Evolutionary conservation across 176 grass and related monocot genomes (phyloP).

Genomic region (Oropetium thomaeum): DNA sequence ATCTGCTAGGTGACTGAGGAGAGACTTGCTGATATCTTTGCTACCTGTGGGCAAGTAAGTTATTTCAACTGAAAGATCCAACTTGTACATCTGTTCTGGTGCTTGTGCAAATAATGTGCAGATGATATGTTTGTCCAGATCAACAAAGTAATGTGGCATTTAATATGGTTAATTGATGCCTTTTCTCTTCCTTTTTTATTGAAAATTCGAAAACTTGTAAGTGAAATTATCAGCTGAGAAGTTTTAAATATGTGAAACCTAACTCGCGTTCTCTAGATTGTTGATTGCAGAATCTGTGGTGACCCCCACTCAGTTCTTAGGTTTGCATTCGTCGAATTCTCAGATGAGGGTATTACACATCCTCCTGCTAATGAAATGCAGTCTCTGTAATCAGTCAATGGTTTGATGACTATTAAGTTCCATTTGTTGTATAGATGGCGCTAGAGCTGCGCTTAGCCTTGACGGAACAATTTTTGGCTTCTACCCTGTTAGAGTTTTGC

Average conservation of each 20-base stretch:
- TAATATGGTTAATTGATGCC: background rate
- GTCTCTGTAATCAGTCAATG: background rate
- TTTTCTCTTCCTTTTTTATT: background rate
- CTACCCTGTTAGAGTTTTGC: constrained; percentile 92
- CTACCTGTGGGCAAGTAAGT: constrained; percentile 87
- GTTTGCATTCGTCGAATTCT: constrained; percentile 95
- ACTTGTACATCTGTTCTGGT: background rate
- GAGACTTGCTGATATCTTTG: constrained; percentile 92
- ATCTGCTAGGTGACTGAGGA: constrained; percentile 89
- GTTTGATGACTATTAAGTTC: constrained; percentile 20
- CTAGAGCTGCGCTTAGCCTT: constrained; percentile 73
- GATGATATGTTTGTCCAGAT: constrained; percentile 2
- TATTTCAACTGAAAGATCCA: constrained; percentile 15
- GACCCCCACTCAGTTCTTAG: constrained; percentile 89
- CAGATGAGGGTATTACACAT: constrained; percentile 69
- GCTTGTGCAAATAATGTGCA: background rate
- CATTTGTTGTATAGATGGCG: constrained; percentile 46
- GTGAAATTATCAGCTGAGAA: constrained; percentile 16
- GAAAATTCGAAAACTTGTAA: background rate
- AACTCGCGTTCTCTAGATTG: constrained; percentile 47
- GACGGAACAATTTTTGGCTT: constrained; percentile 84
- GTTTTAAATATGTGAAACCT: constrained; percentile 14
- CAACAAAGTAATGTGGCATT: background rate
- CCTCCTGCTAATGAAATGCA: background rate
- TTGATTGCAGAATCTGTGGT: constrained; percentile 90